These are phyloP conservation scores for Acacia crassicarpa DNA, from an alignment of 306 rosid species.

Conservation along the genomic window DNA sequence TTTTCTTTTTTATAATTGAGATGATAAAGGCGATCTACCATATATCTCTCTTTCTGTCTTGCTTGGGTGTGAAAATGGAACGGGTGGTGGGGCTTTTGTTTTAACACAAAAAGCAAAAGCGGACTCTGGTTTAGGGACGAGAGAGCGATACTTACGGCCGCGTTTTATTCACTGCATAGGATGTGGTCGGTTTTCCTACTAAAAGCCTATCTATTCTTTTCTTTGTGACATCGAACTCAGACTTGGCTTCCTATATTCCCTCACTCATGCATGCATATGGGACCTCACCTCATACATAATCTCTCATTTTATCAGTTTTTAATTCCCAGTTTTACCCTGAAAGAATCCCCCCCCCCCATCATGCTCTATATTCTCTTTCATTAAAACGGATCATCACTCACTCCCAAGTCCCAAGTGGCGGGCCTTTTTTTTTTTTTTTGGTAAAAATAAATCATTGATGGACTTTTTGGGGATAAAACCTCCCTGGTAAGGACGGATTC, in stretches of 20 bases:
- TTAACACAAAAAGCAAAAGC: background rate
- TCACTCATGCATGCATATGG: background rate
- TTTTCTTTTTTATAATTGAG: background rate
- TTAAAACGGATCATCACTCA: background rate
- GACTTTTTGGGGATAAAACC: background rate
- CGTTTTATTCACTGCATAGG: background rate
- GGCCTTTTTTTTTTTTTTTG: background rate
- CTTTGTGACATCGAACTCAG: background rate
- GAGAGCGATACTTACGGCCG: background rate
- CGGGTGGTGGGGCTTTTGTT: background rate
- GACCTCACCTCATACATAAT: background rate
- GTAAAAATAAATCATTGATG: background rate
- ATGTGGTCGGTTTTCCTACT: conserved; percentile 2
- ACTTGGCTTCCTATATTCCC: background rate
- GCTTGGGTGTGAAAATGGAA: conserved; percentile 4
- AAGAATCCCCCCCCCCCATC: background rate
- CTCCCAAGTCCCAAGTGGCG: background rate
- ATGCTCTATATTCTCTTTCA: background rate
- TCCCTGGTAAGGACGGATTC: background rate
- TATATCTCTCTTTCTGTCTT: background rate
- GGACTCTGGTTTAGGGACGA: background rate
- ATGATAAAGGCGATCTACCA: background rate
- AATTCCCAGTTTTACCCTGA: conserved; percentile 26
- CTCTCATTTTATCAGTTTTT: conserved; percentile 8
- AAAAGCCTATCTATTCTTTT: background rate